Conservation (phyloP, 2,329 filamentous ascomycete species). For the Hymenoscyphus albidus region DNA sequence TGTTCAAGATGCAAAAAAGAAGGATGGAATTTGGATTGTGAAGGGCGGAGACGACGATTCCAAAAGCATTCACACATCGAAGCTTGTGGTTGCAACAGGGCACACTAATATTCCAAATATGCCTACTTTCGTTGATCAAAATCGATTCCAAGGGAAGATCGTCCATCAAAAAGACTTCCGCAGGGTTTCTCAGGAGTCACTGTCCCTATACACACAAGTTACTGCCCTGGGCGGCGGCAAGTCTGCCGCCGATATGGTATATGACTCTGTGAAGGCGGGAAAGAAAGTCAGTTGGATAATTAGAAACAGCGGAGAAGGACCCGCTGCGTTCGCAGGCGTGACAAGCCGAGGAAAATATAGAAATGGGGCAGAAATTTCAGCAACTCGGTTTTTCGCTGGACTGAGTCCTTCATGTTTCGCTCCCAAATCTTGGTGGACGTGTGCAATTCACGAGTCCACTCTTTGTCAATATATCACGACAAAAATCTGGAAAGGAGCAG, state of each 20-base stretch:
- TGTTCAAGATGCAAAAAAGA: neutral
- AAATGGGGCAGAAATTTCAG: neutral
- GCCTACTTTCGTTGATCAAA: conserved; percentile 31
- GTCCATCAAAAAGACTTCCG: conserved; percentile 37
- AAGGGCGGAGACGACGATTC: no score
- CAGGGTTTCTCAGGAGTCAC: conserved; percentile 16
- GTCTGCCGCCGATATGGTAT: conserved; percentile 39
- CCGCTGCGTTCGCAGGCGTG: neutral
- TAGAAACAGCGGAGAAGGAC: neutral
- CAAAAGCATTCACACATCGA: neutral
- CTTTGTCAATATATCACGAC: no score
- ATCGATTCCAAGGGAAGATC: conserved; percentile 28
- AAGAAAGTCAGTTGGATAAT: conserved; percentile 37
- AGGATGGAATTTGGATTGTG: neutral
- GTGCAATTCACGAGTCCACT: no score
- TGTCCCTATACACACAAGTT: conserved; percentile 16
- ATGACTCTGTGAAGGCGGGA: conserved; percentile 33
- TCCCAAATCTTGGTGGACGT: no score
- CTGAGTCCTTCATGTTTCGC: no score
- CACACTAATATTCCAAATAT: conserved; percentile 26
- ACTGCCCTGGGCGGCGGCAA: conserved; percentile 37
- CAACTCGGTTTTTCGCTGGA: no score
- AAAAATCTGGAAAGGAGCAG: no score
- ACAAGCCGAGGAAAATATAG: neutral
- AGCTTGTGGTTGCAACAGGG: neutral